Conservation (phyloP, 768 basidiomycete genomes). For the Pleurotus pulmonarius region DNA sequence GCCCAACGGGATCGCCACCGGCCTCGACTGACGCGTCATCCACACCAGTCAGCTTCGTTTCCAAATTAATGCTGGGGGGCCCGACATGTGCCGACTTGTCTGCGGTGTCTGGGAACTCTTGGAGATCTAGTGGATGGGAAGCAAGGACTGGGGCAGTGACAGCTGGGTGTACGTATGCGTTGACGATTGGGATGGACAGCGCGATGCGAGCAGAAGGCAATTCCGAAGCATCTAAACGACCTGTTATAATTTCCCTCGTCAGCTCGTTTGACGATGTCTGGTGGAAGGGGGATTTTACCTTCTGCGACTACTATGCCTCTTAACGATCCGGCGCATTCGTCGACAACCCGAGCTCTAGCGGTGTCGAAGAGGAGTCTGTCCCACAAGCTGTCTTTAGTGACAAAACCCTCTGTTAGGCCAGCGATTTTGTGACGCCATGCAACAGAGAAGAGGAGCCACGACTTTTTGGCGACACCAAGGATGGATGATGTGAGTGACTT, state of each 20-base stretch:
- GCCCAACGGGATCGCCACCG: conserved; percentile 64
- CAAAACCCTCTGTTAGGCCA: conserved; percentile 64
- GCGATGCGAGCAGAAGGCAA: conserved; percentile 68
- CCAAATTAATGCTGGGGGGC: conserved; percentile 82
- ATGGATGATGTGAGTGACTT: conserved; percentile 51
- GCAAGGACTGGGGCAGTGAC: conserved; percentile 78
- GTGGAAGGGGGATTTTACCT: conserved; percentile 39
- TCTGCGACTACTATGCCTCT: conserved; percentile 71
- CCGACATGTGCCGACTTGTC: conserved; percentile 53
- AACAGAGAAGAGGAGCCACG: conserved; percentile 51
- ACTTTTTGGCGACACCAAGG: conserved; percentile 48
- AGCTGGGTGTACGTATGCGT: conserved; percentile 54
- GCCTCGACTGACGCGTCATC: conserved; percentile 61
- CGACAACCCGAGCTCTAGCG: conserved; percentile 58
- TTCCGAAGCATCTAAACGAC: conserved; percentile 40
- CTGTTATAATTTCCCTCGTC: conserved; percentile 25
- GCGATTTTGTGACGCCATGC: conserved; percentile 79
- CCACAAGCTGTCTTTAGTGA: conserved; percentile 80
- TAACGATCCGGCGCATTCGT: conserved; percentile 57
- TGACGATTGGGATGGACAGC: conserved; percentile 74
- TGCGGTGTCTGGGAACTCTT: conserved; percentile 49
- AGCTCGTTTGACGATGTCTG: no score
- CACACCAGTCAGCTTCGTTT: conserved; percentile 72
- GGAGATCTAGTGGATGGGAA: conserved; percentile 82
- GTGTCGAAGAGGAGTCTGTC: conserved; percentile 73